Percentiles rank a stretch among this genome's conserved stretches.
Evolutionary conservation across 495 filamentous ascomycete genomes (phyloP).

Genomic region (Talaromyces thailandensis): DNA sequence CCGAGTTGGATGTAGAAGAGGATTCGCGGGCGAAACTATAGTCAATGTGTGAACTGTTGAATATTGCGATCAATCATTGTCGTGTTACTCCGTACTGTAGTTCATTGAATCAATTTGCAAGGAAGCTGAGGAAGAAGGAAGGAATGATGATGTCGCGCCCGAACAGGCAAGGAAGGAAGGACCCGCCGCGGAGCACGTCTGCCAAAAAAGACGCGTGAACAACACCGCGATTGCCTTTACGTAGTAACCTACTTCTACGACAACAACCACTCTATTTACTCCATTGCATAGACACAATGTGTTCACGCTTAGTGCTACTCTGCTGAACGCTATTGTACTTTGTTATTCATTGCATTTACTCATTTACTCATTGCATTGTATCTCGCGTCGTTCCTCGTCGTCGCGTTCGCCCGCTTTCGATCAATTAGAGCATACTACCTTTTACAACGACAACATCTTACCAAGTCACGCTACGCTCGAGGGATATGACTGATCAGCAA

Average conservation of each 20-base stretch:
- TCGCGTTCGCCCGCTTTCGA: neutral
- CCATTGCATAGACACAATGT: neutral
- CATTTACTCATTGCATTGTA: neutral
- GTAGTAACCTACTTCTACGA: neutral
- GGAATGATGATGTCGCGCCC: neutral
- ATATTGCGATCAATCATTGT: neutral
- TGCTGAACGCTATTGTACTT: neutral
- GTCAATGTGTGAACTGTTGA: neutral
- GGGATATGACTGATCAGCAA: neutral
- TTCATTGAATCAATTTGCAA: too few relatives aligned
- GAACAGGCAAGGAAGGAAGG: neutral
- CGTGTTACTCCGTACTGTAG: neutral
- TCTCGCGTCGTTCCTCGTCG: neutral
- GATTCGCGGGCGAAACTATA: slow-evolving; percentile 16
- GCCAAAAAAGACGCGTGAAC: neutral
- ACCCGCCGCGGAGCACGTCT: slow-evolving; percentile 6
- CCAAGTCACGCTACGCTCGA: neutral
- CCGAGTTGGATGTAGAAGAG: slow-evolving; percentile 40
- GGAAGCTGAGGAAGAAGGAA: neutral
- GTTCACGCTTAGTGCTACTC: neutral
- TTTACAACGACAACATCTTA: neutral
- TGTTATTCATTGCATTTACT: neutral
- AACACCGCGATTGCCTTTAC: neutral
- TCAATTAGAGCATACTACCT: neutral
- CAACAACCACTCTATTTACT: neutral